Evolutionary conservation across 306 rosid species (phyloP).

Genomic region (Malus fusca): DNA sequence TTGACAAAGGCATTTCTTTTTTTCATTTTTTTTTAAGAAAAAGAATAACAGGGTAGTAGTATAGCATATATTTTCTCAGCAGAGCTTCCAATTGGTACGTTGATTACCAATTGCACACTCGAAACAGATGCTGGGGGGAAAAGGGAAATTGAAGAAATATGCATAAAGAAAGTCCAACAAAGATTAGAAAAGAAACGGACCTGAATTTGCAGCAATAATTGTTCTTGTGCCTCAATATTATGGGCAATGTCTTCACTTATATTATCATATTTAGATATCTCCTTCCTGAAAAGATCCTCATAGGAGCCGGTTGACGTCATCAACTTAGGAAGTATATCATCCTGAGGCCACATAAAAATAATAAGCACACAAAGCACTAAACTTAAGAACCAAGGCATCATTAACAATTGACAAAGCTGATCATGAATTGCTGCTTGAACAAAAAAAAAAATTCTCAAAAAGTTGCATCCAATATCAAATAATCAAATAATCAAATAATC

Average conservation of each 20-base stretch:
- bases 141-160: background rate
- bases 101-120: background rate
- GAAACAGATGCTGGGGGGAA: background rate
- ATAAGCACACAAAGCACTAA: slow-evolving; percentile 13
- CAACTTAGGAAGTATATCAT: slow-evolving; percentile 95
- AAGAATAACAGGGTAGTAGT: background rate
- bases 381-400: slow-evolving; percentile 9
- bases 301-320: slow-evolving; percentile 97
- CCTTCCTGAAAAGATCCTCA: slow-evolving; percentile 96
- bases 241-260: slow-evolving; percentile 82
- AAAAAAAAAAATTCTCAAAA: background rate
- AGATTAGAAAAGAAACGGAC: slow-evolving; percentile 21
- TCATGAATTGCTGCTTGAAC: background rate
- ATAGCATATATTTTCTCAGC: background rate
- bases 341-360: slow-evolving; percentile 46
- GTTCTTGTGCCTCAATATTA: slow-evolving; percentile 93
- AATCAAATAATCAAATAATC: background rate
- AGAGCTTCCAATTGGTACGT: background rate
- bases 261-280: slow-evolving; percentile 82
- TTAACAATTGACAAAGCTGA: background rate
- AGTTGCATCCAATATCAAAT: background rate
- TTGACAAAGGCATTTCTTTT: background rate
- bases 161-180: background rate
- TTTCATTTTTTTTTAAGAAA: background rate
- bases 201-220: slow-evolving; percentile 88